Evolutionary conservation across 1,284 basidiomycete species (phyloP).

Genomic region (Cryptococcus maquisensis): DNA sequence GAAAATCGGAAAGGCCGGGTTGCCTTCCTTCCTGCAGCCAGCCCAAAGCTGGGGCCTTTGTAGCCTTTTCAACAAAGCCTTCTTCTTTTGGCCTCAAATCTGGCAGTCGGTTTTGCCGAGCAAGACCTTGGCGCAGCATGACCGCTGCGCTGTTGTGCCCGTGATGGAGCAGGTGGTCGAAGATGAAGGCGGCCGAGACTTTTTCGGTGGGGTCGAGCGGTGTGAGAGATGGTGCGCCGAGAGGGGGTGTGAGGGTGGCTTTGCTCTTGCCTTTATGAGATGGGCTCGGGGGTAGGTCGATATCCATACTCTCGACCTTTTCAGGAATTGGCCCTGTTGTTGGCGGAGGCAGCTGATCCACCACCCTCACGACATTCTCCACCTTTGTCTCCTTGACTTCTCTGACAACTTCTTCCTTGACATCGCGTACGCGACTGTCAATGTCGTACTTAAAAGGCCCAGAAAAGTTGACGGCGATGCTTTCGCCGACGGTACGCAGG

Average conservation of each 20-base stretch:
- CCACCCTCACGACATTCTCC: slow-evolving; percentile 6
- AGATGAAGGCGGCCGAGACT: slow-evolving; percentile 62
- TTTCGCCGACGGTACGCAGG: slow-evolving; percentile 62
- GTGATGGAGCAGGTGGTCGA: slow-evolving; percentile 73
- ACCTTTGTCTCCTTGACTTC: neutral
- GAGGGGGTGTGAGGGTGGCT: neutral
- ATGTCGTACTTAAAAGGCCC: slow-evolving; percentile 83
- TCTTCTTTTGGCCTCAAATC: neutral
- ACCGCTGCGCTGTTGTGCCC: slow-evolving; percentile 62
- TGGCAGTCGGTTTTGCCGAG: slow-evolving; percentile 12
- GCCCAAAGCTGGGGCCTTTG: neutral
- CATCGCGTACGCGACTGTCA: slow-evolving; percentile 61
- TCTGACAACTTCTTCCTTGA: neutral
- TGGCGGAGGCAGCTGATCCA: slow-evolving; percentile 3
- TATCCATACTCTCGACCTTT: neutral
- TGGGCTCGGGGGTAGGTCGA: neutral
- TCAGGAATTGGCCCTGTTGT: neutral
- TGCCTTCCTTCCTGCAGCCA: neutral
- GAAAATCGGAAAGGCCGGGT: slow-evolving; percentile 1
- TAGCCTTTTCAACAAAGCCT: neutral
- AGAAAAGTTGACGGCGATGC: slow-evolving; percentile 65
- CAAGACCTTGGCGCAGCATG: slow-evolving; percentile 13
- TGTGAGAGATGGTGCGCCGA: neutral
- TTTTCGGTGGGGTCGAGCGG: slow-evolving; percentile 24
- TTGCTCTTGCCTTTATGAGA: neutral